Conservation (phyloP, 2,329 filamentous ascomycete genomes). For the Graphilbum fragrans region DNA sequence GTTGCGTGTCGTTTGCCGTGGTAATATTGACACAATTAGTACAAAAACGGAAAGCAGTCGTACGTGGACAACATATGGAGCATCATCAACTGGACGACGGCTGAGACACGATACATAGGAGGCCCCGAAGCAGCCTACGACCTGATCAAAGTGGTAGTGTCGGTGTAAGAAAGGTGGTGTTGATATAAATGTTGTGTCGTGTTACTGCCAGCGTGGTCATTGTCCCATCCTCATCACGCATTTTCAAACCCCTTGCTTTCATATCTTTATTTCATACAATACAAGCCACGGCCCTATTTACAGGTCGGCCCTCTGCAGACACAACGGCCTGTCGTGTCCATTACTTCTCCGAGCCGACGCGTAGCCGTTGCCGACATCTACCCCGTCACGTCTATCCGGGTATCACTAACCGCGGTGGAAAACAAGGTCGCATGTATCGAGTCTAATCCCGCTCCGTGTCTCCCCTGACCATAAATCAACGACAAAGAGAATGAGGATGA, state of each 20-base stretch:
- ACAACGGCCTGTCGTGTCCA: no score
- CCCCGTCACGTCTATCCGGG: background rate
- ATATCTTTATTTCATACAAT: no score
- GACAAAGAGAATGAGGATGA: background rate
- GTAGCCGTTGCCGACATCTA: no score
- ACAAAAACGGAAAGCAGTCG: constrained; percentile 61
- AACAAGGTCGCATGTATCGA: background rate
- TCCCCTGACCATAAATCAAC: background rate
- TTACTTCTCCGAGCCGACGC: no score
- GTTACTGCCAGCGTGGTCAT: no score
- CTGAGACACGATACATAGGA: constrained; percentile 43
- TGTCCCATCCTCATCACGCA: no score
- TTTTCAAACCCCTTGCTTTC: no score
- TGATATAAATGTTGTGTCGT: no score
- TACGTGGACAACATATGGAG: constrained; percentile 70
- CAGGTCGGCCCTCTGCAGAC: no score
- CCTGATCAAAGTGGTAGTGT: constrained; percentile 20
- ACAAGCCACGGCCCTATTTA: no score
- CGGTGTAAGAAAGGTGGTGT: background rate
- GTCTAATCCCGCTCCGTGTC: background rate
- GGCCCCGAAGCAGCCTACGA: constrained; percentile 30
- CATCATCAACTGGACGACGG: constrained; percentile 65
- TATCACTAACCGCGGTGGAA: background rate
- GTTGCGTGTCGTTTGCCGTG: no score
- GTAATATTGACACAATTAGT: constrained; percentile 30